Evolutionary conservation across 1,284 basidiomycete species (phyloP).

Genomic region (Moesziomyces sp.): DNA sequence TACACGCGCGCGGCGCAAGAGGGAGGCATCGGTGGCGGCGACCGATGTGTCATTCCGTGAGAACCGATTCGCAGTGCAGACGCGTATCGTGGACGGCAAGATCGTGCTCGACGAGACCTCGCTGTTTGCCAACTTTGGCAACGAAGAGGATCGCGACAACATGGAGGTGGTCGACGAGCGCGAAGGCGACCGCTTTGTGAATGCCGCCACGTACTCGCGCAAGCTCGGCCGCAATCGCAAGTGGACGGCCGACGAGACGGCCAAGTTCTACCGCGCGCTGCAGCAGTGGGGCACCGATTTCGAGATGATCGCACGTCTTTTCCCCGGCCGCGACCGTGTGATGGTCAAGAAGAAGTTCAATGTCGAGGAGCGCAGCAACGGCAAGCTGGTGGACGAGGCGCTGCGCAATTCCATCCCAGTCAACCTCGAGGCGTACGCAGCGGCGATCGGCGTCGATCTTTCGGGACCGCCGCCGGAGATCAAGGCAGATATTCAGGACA

Average conservation of each 20-base stretch:
- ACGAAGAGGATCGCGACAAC: constrained; percentile 72
- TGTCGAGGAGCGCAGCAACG: constrained; percentile 82
- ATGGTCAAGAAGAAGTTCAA: constrained; percentile 92
- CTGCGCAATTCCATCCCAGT: constrained; percentile 58
- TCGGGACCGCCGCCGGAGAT: constrained; percentile 63
- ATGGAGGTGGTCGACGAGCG: constrained; percentile 85
- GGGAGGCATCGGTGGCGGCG: constrained; percentile 33
- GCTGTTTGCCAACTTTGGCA: constrained; percentile 63
- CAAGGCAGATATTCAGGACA: constrained; percentile 40
- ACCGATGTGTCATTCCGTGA: constrained; percentile 57
- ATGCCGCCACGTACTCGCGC: constrained; percentile 83
- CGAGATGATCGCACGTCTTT: constrained; percentile 84
- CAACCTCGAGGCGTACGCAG: constrained; percentile 63
- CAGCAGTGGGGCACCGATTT: constrained; percentile 91
- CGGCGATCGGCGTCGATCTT: constrained; percentile 61
- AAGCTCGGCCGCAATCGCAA: constrained; percentile 73
- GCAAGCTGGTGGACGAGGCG: constrained; percentile 65
- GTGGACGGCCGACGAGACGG: constrained; percentile 86
- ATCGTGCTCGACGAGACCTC: constrained; percentile 68
- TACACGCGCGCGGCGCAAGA: constrained; percentile 16
- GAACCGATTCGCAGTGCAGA: constrained; percentile 65
- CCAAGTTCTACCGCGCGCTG: constrained; percentile 83
- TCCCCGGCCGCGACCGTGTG: constrained; percentile 85
- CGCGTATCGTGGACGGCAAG: constrained; percentile 67
- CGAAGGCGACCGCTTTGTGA: constrained; percentile 76